A percentile compares a stretch with the other conserved stretches of the same genome.
Conservation (phyloP, 2,329 filamentous ascomycete genomes). For the Pyrenochaeta sp. region DNA sequence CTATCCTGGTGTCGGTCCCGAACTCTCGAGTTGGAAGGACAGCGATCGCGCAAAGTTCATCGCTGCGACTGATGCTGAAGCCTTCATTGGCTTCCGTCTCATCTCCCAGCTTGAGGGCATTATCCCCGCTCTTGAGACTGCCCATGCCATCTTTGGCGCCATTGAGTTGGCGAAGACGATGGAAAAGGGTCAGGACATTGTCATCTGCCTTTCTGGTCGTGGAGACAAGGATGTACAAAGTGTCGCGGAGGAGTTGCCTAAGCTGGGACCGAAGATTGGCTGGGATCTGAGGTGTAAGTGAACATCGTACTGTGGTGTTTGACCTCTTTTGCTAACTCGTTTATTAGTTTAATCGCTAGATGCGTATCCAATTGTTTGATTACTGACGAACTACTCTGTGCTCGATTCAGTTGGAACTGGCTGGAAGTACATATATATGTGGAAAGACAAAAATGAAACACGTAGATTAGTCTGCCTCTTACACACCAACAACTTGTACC, state of each 20-base stretch:
- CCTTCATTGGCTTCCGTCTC: slow-evolving; percentile 85
- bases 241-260: slow-evolving; percentile 92
- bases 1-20: slow-evolving; percentile 95
- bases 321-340: slow-evolving; percentile 23
- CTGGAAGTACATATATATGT: too few relatives aligned
- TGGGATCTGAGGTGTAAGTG: slow-evolving; percentile 67
- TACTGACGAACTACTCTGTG: too few relatives aligned
- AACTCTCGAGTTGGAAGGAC: slow-evolving; percentile 94
- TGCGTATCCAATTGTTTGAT: too few relatives aligned
- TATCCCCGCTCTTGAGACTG: slow-evolving; percentile 92
- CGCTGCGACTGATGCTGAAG: slow-evolving; percentile 89
- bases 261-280: slow-evolving; percentile 85
- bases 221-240: slow-evolving; percentile 99
- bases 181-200: slow-evolving; percentile 85
- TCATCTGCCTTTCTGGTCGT: slow-evolving; percentile 91
- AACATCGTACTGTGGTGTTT: not conserved
- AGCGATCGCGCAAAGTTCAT: slow-evolving; percentile 85
- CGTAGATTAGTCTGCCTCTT: too few relatives aligned
- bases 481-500: not conserved
- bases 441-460: too few relatives aligned
- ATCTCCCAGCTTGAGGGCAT: slow-evolving; percentile 92
- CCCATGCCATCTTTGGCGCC: slow-evolving; percentile 90
- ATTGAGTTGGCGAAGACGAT: slow-evolving; percentile 92
- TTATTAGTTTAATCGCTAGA: slow-evolving; percentile 30
- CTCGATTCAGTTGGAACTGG: too few relatives aligned